Conservation (phyloP, 129 eudicot species). For the Lactuca saligna region DNA sequence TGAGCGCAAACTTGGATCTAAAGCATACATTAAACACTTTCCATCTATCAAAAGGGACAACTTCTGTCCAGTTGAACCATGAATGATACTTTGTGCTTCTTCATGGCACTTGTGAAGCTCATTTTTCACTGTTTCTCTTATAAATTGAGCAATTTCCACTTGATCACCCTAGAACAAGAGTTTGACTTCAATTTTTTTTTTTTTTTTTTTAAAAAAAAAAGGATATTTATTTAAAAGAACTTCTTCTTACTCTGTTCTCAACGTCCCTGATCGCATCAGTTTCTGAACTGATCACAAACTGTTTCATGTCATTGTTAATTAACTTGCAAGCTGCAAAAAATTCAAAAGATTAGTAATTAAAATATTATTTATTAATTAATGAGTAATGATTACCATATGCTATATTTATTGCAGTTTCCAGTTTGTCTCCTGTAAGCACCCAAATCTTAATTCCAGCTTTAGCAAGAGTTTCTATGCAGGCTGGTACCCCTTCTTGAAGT, state of each 20-base stretch:
- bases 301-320: conserved; percentile 89
- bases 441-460: conserved; percentile 98
- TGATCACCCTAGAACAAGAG: conserved; percentile 72
- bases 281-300: conserved; percentile 92
- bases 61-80: conserved; percentile 57
- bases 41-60: conserved; percentile 90
- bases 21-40: conserved; percentile 93
- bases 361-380: conserved; percentile 8
- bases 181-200: background rate
- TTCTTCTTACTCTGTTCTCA: conserved; percentile 66
- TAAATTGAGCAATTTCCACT: conserved; percentile 91
- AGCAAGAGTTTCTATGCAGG: conserved; percentile 91
- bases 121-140: conserved; percentile 66
- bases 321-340: conserved; percentile 81
- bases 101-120: conserved; percentile 69
- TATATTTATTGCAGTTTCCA: conserved; percentile 97
- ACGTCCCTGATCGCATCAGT: conserved; percentile 92
- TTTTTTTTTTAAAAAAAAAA: no score
- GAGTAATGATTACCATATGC: conserved; percentile 62
- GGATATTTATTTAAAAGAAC: background rate
- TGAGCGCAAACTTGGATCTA: conserved; percentile 82
- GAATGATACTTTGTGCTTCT: conserved; percentile 68
- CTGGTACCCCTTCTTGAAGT: conserved; percentile 99
- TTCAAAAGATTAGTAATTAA: conserved; percentile 13
- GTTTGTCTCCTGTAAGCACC: conserved; percentile 98